Evolutionary conservation across 768 basidiomycete species (phyloP).

Genomic region (Coprinopsis marcescibilis): DNA sequence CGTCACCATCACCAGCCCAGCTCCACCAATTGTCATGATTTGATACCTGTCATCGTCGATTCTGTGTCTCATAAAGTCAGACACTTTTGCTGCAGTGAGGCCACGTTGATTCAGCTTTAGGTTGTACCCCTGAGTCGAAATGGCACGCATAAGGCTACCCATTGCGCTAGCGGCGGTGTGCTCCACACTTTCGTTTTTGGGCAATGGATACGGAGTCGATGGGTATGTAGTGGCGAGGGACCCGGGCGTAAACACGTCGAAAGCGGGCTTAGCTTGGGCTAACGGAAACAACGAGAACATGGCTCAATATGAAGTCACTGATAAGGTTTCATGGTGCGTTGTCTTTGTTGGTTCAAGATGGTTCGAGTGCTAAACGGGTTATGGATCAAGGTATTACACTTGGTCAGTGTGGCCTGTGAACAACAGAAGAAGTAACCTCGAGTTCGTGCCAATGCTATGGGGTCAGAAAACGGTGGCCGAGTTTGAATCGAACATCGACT

Average conservation of each 20-base stretch:
- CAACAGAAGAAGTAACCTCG: conserved; percentile 25
- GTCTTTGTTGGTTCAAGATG: neutral
- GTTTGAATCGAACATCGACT: conserved; percentile 36
- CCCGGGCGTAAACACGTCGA: conserved; percentile 22
- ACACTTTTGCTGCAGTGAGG: too few relatives aligned
- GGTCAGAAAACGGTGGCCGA: conserved; percentile 32
- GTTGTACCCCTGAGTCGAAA: too few relatives aligned
- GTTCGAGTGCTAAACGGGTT: neutral
- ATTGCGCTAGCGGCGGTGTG: too few relatives aligned
- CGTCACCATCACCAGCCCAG: too few relatives aligned
- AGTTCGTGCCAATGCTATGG: conserved; percentile 58
- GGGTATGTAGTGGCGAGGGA: conserved; percentile 22
- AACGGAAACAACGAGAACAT: conserved; percentile 38
- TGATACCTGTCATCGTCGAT: too few relatives aligned
- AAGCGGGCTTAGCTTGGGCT: conserved; percentile 47
- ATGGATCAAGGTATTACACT: conserved; percentile 41
- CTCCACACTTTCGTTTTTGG: too few relatives aligned
- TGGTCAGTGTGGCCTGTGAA: conserved; percentile 33
- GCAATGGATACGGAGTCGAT: too few relatives aligned
- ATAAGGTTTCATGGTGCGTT: conserved; percentile 46
- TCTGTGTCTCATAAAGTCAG: too few relatives aligned
- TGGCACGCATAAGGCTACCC: too few relatives aligned
- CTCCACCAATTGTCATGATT: too few relatives aligned
- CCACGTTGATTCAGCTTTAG: too few relatives aligned
- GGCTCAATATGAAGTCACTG: conserved; percentile 35